Evolutionary conservation across 2,329 filamentous ascomycete species (phyloP), one percentile per base, ranked within the genome.

Genomic region (Colletotrichum sp.): DNA sequence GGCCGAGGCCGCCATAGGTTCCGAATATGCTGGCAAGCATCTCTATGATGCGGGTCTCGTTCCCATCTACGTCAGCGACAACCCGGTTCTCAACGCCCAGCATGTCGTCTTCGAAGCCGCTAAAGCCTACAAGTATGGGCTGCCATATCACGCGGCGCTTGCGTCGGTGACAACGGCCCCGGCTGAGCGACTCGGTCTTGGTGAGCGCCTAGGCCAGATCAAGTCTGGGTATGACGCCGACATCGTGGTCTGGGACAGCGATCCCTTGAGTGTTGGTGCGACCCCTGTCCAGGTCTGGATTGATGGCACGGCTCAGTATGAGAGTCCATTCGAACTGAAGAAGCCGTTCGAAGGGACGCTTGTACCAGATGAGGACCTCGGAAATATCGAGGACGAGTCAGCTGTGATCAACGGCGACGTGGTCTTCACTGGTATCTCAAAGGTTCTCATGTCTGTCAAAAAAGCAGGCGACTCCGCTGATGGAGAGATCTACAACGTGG

Each of bases 71-170:
- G 92, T 94, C 13, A 92, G 90, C 76, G 92, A 94, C 80, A 94
- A 94, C 80, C 93, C 93, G 0, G 92, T 94, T 0, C 83, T 94
- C 66, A 94, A 94, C 78, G 92, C 92, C 1, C 93, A 94, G 81
- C 92, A 94, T 76, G 91, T 94, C 3, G 85, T 94, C 1, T 92
- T 93, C 64, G 93, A 92, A 79, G 91, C 91, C 8, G 91, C 90
- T 56, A 92, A 91, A 81, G 89, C 83, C 4, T 90, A 90, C 78
- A 88, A 88, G 55, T 93, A 91, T 76, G 91, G 91, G 0, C 84
- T 93, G 70, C 89, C 91, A 0, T 92, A 92, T 77, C 90, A 92
- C 67, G 90, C 86, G 5, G 91, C 91, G 1, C 81, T 93, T 6
- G 87, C 91, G 3, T 85, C 89, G 15, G 90, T 93, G 8, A 93